Base-by-base conservation (phyloP, 108 stramenopile genomes). In the Hondaea fermentalgiana region DNA sequence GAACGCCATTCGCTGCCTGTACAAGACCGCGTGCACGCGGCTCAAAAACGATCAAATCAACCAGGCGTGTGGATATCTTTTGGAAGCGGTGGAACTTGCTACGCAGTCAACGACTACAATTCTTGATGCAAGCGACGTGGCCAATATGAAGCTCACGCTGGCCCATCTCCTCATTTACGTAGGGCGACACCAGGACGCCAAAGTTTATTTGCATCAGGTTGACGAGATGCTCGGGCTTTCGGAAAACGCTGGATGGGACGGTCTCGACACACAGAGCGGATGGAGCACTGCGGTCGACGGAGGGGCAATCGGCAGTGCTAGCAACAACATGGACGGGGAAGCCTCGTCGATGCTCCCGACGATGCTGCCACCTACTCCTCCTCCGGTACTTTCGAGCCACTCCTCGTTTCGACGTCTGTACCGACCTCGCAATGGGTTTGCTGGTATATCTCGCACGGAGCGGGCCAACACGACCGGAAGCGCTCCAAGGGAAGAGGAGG, bases 341-440 rank as follows among this genome's bases (percentile, higher is more conserved):
- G 42, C 14, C 64, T 6, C 6, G 21, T 8, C 55, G 55, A 16
- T 8, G 55, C 55, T 57, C 55, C 14, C 14, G 55, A 57, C 14
- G 55, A 57, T 57, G 55, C 55, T 16, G 16, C 55, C 64, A 14
- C 21, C 42, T 2, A 28, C 17, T 8, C 64, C 64, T 0, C 8
- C 64, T 8, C 64, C 42, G 0, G 64, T 42, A 8, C 42, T 69
- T 23, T 8, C 45, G 28, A 25, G 49, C 51, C 45, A 83, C 49
- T 83, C 76, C 6, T 83, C 51, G 19, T 83, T 53, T 83, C 76
- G 76, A 6, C 76, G 76, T 12, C 28, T 83, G 76, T 83, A 83
- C 23, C 76, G 49, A 17, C 23, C 23, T 72, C 16, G 72, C 29
- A 72, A 23, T 72, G 72, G 72, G 35, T 19, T 17, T 72, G 23